A percentile compares a stretch with the other conserved stretches of the same genome.
Evolutionary conservation across 768 basidiomycete species (phyloP).

Genomic region (Rhodotorula diobovata): DNA sequence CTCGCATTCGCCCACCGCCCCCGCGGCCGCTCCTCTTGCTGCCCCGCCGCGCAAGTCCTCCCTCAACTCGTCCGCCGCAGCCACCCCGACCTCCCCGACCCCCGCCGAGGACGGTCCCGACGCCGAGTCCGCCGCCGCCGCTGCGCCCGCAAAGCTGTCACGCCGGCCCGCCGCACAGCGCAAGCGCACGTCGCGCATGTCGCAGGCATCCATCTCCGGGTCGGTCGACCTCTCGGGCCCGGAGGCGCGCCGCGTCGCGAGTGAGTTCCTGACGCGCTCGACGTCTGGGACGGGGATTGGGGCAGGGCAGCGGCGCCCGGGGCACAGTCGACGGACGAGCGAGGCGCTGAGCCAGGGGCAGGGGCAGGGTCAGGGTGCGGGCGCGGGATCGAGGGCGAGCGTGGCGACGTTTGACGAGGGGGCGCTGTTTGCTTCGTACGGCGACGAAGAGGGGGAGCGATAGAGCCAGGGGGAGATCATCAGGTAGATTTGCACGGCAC

Average conservation of each 20-base stretch:
- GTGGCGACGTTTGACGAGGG: constrained; percentile 1
- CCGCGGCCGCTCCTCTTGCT: neutral
- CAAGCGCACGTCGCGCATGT: constrained; percentile 5
- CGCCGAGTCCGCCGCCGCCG: constrained; percentile 1
- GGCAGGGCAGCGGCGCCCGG: neutral
- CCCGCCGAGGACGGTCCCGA: neutral
- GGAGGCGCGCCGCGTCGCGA: constrained; percentile 11
- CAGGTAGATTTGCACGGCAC: neutral
- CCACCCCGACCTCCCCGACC: neutral
- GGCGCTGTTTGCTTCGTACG: constrained; percentile 12
- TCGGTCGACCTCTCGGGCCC: neutral
- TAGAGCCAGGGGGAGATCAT: no score
- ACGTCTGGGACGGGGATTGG: neutral
- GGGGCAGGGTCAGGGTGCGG: neutral
- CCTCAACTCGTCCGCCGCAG: neutral
- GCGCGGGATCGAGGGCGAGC: neutral
- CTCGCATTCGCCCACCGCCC: no score
- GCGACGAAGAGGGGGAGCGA: neutral
- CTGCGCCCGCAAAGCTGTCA: neutral
- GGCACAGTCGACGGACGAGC: constrained; percentile 3
- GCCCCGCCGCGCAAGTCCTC: neutral
- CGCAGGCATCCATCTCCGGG: no score
- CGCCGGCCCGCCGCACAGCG: constrained; percentile 6
- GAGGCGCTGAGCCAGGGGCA: neutral
- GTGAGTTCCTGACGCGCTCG: constrained; percentile 3